Conservation (phyloP, 192 early-diverging fungal species). For the Coemansia sp. region DNA sequence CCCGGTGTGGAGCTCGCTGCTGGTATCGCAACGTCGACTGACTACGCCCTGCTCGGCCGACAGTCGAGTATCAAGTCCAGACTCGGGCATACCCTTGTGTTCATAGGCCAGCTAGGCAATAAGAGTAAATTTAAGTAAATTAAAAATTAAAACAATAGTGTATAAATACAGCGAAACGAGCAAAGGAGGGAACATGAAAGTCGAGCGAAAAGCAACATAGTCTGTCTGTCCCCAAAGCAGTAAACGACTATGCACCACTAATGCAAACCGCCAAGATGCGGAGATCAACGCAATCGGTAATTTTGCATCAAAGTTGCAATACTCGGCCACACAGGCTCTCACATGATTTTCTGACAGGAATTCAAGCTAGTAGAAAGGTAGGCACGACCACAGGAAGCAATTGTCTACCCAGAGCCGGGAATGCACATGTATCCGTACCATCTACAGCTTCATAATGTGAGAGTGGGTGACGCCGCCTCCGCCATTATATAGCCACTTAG, state of each 20-base stretch:
- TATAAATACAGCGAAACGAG: neutral
- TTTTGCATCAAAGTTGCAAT: neutral
- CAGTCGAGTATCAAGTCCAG: slow-evolving; percentile 17
- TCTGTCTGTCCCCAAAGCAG: no score
- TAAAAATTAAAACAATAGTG: neutral
- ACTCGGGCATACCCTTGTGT: slow-evolving; percentile 12
- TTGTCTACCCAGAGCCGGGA: neutral
- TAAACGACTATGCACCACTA: neutral
- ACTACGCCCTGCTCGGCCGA: neutral
- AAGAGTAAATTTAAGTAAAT: neutral
- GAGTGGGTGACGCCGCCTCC: neutral
- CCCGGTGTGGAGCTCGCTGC: neutral
- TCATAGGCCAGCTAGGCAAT: slow-evolving; percentile 14
- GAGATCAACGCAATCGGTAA: neutral
- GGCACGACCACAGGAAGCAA: neutral
- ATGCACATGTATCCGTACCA: neutral
- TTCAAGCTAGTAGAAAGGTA: neutral
- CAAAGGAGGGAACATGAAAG: neutral
- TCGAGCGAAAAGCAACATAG: neutral
- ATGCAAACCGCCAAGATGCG: neutral
- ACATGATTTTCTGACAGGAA: neutral
- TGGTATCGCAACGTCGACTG: slow-evolving; percentile 1
- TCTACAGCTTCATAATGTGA: neutral
- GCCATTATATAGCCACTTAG: neutral
- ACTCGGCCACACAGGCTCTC: neutral